Base-by-base conservation (phyloP, 768 basidiomycete genomes). In the Steccherinum ochraceum region DNA sequence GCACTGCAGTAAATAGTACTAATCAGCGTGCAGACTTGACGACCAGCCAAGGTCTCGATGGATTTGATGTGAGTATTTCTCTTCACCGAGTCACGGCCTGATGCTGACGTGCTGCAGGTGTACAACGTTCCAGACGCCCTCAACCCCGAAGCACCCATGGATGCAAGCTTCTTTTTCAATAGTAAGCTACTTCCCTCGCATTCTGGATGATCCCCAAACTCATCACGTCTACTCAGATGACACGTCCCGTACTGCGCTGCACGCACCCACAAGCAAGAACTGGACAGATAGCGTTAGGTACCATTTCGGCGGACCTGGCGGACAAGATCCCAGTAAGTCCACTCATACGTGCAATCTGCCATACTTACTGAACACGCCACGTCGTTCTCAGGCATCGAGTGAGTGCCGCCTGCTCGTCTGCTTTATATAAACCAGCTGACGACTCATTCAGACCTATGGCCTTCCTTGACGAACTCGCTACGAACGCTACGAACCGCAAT, bases 381-480 rank as follows among this genome's bases (percentile, higher is more conserved):
- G 11, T 25, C 24, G 24, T 18, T 46, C 44, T 4, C 24, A 72
- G 72, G 70, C 39, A n/a, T 61, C 5, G 69, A 56, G 72, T 72
- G 54, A 40, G n/a, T n/a, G n/a, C n/a, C n/a, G n/a, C n/a, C n/a
- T n/a, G n/a, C n/a, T n/a, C 72, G 58, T n/a, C n/a, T 39, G 35
- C 3, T 12, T 27, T 16, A 4, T 25, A 18, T n/a, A 4, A 23
- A 35, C 0, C 43, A 3, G 16, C 21, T 7, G 49, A 24, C 19
- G 45, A n/a, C n/a, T n/a, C 27, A 25, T 40, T 18, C 46, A 84
- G 82, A 55, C 77, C 84, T 3, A 83, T 83, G 72, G 72, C 67
- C 20, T 85, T 84, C 64, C 67, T 87, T 24, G 70, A 74, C 0
- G 82, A 83, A 24, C 72, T 86, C n/a, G 83, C 84, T 3, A 74